A percentile compares a stretch with the other conserved stretches of the same genome.
phyloP scores from a whole-genome alignment of 345 rosid species.

The Eutrema yunnanense region DNA sequence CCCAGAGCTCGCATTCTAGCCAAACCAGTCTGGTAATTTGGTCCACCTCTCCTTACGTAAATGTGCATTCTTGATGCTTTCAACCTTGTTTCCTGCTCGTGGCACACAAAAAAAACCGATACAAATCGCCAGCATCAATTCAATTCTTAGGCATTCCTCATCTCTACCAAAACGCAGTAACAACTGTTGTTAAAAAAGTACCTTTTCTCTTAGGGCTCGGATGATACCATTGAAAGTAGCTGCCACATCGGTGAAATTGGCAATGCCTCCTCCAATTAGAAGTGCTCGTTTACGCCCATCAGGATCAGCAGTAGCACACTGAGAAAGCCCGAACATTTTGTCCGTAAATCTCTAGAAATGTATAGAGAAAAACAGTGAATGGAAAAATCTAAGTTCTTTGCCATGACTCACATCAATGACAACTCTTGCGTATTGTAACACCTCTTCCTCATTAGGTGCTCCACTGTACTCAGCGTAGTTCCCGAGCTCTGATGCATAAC shows the following conservation, averaged over 20 bases:
- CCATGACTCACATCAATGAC: conserved; percentile 71
- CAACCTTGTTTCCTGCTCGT: conserved; percentile 64
- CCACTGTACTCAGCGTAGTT: conserved; percentile 99
- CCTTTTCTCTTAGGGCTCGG: conserved; percentile 90
- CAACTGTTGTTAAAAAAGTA: conserved; percentile 15
- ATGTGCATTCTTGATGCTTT: conserved; percentile 93
- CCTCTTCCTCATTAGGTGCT: conserved; percentile 98
- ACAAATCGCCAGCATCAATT: not conserved
- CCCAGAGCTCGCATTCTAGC: conserved; percentile 80
- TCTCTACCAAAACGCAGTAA: not conserved
- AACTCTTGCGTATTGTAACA: conserved; percentile 94
- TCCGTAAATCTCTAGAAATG: not conserved
- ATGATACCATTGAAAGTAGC: conserved; percentile 94
- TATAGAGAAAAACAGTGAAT: not conserved
- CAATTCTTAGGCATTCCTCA: not conserved
- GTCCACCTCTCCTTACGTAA: conserved; percentile 95
- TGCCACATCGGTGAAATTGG: conserved; percentile 95
- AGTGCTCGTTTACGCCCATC: conserved; percentile 93
- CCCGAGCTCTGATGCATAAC: conserved; percentile 93
- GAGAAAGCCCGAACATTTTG: not conserved
- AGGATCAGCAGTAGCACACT: conserved; percentile 94
- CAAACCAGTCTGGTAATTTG: conserved; percentile 87
- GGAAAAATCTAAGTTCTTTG: not conserved
- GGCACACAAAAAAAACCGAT: not conserved
- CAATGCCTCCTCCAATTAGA: conserved; percentile 95